These are phyloP conservation scores for Wallacemonas sp. DNA, from an alignment of 208 protist genomes.

Conservation along the genomic window DNA sequence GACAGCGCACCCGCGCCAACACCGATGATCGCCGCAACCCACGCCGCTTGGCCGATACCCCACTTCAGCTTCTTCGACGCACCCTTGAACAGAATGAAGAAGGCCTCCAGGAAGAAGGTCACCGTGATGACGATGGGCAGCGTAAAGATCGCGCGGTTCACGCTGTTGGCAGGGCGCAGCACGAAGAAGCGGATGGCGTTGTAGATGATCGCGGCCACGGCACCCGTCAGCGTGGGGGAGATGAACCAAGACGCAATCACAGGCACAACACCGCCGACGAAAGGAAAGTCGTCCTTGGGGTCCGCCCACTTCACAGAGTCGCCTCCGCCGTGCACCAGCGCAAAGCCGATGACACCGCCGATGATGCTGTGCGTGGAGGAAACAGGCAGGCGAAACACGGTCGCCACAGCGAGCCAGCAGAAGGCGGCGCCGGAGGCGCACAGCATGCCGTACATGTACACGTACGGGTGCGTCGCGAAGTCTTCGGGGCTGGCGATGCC, in stretches of 20 bases:
- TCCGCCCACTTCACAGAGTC: slow-evolving; percentile 23
- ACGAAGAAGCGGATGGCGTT: slow-evolving; percentile 45
- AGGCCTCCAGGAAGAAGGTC: slow-evolving; percentile 76
- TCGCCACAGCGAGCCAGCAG: slow-evolving; percentile 66
- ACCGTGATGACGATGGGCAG: slow-evolving; percentile 64
- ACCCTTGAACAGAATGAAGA: slow-evolving; percentile 82
- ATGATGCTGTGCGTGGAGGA: slow-evolving; percentile 83
- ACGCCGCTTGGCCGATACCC: slow-evolving; percentile 42
- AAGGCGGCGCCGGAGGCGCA: slow-evolving; percentile 68
- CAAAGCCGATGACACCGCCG: slow-evolving; percentile 82
- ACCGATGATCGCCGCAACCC: slow-evolving; percentile 59
- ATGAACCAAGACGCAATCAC: slow-evolving; percentile 67
- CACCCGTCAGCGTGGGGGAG: slow-evolving; percentile 67
- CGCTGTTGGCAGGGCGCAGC: slow-evolving; percentile 54
- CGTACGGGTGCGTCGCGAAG: slow-evolving; percentile 62
- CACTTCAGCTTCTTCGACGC: slow-evolving; percentile 60
- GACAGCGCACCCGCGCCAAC: slow-evolving; percentile 40
- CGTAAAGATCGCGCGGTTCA: not conserved
- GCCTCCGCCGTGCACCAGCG: slow-evolving; percentile 72
- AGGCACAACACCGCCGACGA: not conserved
- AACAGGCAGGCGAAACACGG: slow-evolving; percentile 63
- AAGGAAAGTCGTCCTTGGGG: slow-evolving; percentile 7
- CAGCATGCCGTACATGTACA: slow-evolving; percentile 86
- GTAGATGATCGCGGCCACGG: slow-evolving; percentile 60
- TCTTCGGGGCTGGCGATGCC: slow-evolving; percentile 63